Base-by-base conservation (phyloP, 169 alveolate species). In the Babesia bovis region DNA sequence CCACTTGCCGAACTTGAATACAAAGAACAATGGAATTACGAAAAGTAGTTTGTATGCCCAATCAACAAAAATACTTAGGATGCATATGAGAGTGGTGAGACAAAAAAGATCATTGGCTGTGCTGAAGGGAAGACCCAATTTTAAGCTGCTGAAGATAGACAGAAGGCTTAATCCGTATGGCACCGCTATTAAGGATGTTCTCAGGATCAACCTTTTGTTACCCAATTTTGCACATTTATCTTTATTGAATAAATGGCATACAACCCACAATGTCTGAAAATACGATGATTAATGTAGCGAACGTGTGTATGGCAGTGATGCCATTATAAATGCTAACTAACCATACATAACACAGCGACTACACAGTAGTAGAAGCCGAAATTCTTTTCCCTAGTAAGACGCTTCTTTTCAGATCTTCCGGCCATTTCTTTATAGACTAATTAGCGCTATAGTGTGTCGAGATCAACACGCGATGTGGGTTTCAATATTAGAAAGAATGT, bases 401-500 rank as follows among this genome's bases (percentile, higher is more conserved):
- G 87, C 51, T 79, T 79, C 44, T 79, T 79, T 44, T 79, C 87
- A 50, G 87, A 79, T 36, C 69, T 56, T 17, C 69, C 61, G 25
- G 87, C 87, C 87, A 79, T 79, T n/a, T 45, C 44, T 63, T 3
- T 23, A 55, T 45, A 9, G 42, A 60, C n/a, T 55, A 41, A 21
- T 26, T 35, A n/a, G 47, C 30, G 13, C 23, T 26, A 17, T 32
- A 21, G 66, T 32, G 66, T 28, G n/a, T 33, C 33, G 33, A 23
- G 50, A 4, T 9, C 1, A 17, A 17, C 65, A 17, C 26, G 65
- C n/a, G 65, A 2, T 10, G 40, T 53, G 68, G 5, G 28, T 35
- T 33, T 19, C n/a, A 58, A 40, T 13, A 33, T 36, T 58, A 36
- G n/a, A 38, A 2, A 23, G 17, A n/a, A 42, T 23, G 41, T 58